phyloP scores from a whole-genome alignment of 208 protist genomes.

The Leptomonas seymouri region DNA sequence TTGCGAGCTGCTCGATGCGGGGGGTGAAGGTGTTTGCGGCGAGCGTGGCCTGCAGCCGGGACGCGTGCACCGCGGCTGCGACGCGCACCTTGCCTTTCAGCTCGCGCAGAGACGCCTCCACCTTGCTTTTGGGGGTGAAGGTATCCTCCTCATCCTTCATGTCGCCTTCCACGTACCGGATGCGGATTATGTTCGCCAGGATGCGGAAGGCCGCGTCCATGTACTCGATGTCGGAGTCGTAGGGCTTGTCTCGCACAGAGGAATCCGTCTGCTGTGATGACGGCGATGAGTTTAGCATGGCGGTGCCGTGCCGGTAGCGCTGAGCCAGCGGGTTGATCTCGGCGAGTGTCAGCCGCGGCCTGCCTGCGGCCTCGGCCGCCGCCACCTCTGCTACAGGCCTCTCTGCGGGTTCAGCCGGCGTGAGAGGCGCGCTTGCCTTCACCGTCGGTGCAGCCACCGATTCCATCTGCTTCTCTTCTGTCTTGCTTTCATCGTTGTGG shows the following conservation, averaged over 20 bases:
- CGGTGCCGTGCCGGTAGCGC: conserved; percentile 6
- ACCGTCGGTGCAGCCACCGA: not conserved
- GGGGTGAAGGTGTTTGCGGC: conserved; percentile 62
- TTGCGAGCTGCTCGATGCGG: conserved; percentile 83
- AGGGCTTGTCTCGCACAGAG: conserved; percentile 45
- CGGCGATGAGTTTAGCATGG: not conserved
- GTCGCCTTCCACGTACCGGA: conserved; percentile 85
- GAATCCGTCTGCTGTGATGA: not conserved
- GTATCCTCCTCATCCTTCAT: conserved; percentile 91
- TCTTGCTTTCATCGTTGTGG: not conserved
- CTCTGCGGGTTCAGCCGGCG: too few relatives aligned
- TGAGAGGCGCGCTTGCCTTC: too few relatives aligned
- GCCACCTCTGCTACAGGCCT: too few relatives aligned
- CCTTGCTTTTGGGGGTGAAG: conserved; percentile 73
- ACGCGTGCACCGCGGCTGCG: conserved; percentile 52
- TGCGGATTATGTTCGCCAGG: conserved; percentile 79
- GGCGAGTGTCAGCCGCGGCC: conserved; percentile 22
- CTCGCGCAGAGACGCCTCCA: conserved; percentile 85
- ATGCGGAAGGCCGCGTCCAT: conserved; percentile 92
- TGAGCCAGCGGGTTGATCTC: conserved; percentile 37
- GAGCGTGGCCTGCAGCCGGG: conserved; percentile 75
- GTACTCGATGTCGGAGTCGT: conserved; percentile 90
- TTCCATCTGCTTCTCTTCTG: not conserved
- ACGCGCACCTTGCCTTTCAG: conserved; percentile 84
- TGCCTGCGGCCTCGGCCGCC: not conserved